Base-by-base conservation (phyloP, 2,329 filamentous ascomycete species). In the Exserohilum turcica region DNA sequence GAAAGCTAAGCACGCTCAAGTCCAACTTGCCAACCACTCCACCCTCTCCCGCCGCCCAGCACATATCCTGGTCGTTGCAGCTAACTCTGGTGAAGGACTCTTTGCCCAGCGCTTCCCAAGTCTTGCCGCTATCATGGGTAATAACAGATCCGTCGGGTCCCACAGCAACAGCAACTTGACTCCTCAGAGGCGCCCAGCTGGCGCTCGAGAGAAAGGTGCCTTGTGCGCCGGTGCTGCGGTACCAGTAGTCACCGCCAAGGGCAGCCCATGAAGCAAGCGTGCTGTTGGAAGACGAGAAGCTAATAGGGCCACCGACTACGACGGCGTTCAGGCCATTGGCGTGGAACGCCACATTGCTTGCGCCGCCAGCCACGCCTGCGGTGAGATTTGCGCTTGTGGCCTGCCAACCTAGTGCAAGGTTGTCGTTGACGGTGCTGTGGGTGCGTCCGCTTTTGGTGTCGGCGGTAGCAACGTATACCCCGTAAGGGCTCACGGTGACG, bases 31-130 rank as follows among this genome's bases (percentile, higher is more conserved):
- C 66, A 16, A 69, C 62, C 27, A 62, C 51, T 6, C 67, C 67
- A 15, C 52, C 40, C 2, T 64, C 60, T 10, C 67, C 67, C 8
- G 64, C 66, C 3, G 67, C 66, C 66, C 67, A 71, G 40, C 67
- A 71, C 2, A 52, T 32, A 24, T 47, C 16, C 12, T 35, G 56
- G 6, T 24, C 40, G 4, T 64, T 28, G 48, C 67, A 71, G 24
- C 67, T 63, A 1, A 71, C 64, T 15, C 63, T 60, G 48, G 69
- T 64, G 28, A 71, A 69, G 2, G 66, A 65, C 7, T 65, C 65
- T 43, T 69, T 71, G 15, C 59, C 63, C 12, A 71, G 56, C 1
- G 19, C 36, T 7, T 29, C 24, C 67, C 67, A 71, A n/a, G 43
- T 65, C 19, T 45, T 64, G 15, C 67, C 67, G 2, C 61, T 62